A percentile compares a stretch with the other conserved stretches of the same genome.
These are phyloP conservation scores for Colletotrichum higginsianum DNA, from an alignment of 2,329 filamentous ascomycete species.

Conservation along the genomic window DNA sequence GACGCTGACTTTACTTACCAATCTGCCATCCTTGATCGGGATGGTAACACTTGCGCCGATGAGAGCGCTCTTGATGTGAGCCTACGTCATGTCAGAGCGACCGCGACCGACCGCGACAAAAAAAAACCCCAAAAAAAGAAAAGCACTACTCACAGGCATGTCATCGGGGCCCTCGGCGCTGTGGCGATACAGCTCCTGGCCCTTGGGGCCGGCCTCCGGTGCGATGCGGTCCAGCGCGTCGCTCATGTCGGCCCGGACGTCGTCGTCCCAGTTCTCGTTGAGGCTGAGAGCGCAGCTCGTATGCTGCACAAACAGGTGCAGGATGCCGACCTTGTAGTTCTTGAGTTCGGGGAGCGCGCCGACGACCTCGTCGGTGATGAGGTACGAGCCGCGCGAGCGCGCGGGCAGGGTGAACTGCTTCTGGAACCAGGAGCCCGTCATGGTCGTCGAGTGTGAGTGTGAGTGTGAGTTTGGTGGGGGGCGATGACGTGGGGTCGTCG, in stretches of 20 bases:
- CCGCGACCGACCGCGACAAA: background rate
- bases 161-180: slow-evolving; percentile 91
- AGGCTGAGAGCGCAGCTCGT: slow-evolving; percentile 91
- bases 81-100: slow-evolving; percentile 61
- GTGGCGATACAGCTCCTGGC: slow-evolving; percentile 85
- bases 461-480: slow-evolving; percentile 46
- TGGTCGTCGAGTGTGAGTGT: slow-evolving; percentile 49
- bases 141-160: slow-evolving; percentile 78
- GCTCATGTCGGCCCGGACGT: slow-evolving; percentile 94
- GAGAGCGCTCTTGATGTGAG: slow-evolving; percentile 93
- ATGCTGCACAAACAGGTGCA: slow-evolving; percentile 96
- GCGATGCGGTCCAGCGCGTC: slow-evolving; percentile 93
- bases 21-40: slow-evolving; percentile 87
- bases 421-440: slow-evolving; percentile 83
- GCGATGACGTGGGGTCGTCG: slow-evolving; percentile 44
- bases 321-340: slow-evolving; percentile 85
- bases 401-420: slow-evolving; percentile 86
- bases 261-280: slow-evolving; percentile 91
- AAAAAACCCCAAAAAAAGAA: background rate
- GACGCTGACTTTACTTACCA: slow-evolving; percentile 64
- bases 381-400: slow-evolving; percentile 86
- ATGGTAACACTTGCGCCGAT: slow-evolving; percentile 92
- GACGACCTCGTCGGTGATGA: slow-evolving; percentile 84
- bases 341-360: slow-evolving; percentile 83
- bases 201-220: slow-evolving; percentile 81